phyloP scores from a whole-genome alignment of 2,329 filamentous ascomycete genomes.

The Alternaria alternata region DNA sequence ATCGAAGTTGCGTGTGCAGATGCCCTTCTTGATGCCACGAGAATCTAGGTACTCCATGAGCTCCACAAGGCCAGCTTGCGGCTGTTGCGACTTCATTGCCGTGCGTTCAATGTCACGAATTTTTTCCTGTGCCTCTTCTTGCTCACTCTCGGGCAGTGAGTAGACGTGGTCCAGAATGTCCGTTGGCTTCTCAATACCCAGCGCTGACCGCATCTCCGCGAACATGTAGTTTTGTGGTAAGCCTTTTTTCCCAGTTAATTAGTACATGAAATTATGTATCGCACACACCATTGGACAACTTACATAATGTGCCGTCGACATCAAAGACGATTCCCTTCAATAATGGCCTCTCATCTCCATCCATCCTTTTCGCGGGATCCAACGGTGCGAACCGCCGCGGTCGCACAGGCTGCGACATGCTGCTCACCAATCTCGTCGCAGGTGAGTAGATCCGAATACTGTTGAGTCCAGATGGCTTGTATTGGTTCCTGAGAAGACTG shows the following conservation, averaged over 20 bases:
- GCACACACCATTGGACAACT: conserved; percentile 45
- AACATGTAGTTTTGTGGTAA: conserved; percentile 98
- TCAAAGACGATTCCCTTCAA: conserved; percentile 79
- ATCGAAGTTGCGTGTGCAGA: conserved; percentile 93
- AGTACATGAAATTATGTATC: conserved; percentile 7
- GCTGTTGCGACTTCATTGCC: conserved; percentile 80
- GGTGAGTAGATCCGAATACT: neutral
- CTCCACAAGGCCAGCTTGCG: conserved; percentile 78
- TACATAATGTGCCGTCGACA: conserved; percentile 93
- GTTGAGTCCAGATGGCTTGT: neutral
- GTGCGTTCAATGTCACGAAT: conserved; percentile 81
- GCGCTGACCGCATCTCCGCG: conserved; percentile 76
- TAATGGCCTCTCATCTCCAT: conserved; percentile 50
- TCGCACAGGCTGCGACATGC: conserved; percentile 30
- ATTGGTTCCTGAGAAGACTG: conserved; percentile 4
- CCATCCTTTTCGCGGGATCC: conserved; percentile 39
- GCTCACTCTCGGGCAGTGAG: conserved; percentile 68
- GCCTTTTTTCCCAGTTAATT: conserved; percentile 57
- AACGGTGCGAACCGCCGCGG: conserved; percentile 62
- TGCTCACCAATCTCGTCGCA: conserved; percentile 12
- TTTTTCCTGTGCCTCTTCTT: conserved; percentile 72
- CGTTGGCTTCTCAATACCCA: conserved; percentile 72
- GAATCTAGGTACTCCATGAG: conserved; percentile 85
- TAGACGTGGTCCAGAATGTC: conserved; percentile 94
- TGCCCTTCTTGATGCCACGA: conserved; percentile 74